A percentile compares a stretch with the other conserved stretches of the same genome.
Conservation (phyloP, 208 protist species). For the Leishmania major region DNA sequence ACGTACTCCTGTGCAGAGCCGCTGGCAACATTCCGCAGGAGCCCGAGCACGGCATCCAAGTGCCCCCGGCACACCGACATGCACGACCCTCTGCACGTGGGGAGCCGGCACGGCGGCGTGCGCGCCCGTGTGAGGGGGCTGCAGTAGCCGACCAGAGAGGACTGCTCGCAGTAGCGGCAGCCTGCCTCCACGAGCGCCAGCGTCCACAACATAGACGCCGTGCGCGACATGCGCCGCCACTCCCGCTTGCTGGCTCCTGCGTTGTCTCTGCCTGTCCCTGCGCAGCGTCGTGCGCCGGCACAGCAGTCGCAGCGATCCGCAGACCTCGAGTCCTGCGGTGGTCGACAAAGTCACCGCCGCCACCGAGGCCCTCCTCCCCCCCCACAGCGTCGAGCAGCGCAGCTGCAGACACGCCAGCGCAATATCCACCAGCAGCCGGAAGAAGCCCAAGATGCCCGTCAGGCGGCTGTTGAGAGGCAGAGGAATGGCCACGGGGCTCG, state of each 20-base stretch:
- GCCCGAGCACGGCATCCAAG: no score
- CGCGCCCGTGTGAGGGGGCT: constrained; percentile 4
- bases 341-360: background rate
- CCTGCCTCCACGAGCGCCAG: constrained; percentile 20
- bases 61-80: constrained; percentile 12
- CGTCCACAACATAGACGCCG: constrained; percentile 4
- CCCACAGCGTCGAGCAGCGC: constrained; percentile 14
- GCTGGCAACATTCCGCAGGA: background rate
- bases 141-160: constrained; percentile 21
- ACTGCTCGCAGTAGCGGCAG: constrained; percentile 22
- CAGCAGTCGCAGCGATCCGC: background rate
- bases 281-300: background rate
- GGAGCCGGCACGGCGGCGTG: no score
- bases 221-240: background rate
- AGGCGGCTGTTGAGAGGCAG: background rate
- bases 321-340: background rate
- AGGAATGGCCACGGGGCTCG: background rate
- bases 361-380: constrained; percentile 14
- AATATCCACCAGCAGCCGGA: constrained; percentile 6
- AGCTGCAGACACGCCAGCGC: constrained; percentile 27
- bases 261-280: background rate
- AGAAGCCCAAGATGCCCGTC: no score
- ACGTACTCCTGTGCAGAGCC: background rate
- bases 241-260: background rate
- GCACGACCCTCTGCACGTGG: constrained; percentile 9